Evolutionary conservation across 2,329 filamentous ascomycete genomes (phyloP).

Genomic region (Trichoderma pleuroti): DNA sequence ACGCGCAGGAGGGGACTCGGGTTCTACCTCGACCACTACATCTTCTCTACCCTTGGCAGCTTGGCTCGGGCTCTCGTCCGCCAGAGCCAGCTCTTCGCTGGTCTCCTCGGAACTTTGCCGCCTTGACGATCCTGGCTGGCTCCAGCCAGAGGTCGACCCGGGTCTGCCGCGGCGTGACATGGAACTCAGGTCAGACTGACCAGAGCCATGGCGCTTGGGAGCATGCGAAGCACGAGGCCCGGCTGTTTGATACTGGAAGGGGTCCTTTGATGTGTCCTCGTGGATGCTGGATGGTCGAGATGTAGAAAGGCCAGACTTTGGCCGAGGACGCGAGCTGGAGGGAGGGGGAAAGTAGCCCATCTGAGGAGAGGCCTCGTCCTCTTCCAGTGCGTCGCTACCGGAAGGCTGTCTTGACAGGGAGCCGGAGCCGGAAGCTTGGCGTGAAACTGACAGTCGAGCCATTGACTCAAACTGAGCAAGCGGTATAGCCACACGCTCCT

Average conservation of each 20-base stretch:
- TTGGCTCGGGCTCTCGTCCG: constrained; percentile 9
- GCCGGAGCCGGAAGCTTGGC: neutral
- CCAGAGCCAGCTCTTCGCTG: constrained; percentile 31
- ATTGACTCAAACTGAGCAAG: constrained; percentile 49
- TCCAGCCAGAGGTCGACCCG: constrained; percentile 33
- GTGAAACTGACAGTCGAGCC: constrained; percentile 30
- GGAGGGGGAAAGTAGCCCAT: constrained; percentile 53
- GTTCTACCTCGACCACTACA: constrained; percentile 39
- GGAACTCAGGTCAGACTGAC: constrained; percentile 31
- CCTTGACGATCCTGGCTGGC: constrained; percentile 30
- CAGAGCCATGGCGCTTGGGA: constrained; percentile 38
- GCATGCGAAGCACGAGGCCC: constrained; percentile 39
- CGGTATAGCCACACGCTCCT: constrained; percentile 51
- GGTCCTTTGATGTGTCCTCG: constrained; percentile 37
- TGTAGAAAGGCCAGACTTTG: constrained; percentile 41
- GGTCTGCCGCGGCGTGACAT: constrained; percentile 26
- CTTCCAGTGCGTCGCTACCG: constrained; percentile 35
- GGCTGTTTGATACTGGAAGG: constrained; percentile 52
- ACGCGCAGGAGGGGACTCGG: constrained; percentile 26
- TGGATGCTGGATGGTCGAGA: constrained; percentile 38
- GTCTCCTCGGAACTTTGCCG: constrained; percentile 32
- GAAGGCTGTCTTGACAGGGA: constrained; percentile 10
- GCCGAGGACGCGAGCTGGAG: constrained; percentile 38
- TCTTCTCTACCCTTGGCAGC: constrained; percentile 35
- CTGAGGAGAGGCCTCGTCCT: constrained; percentile 40